Evolutionary conservation across 805 yeast genomes (phyloP).

Genomic region (Hanseniaspora jakobsenii): DNA sequence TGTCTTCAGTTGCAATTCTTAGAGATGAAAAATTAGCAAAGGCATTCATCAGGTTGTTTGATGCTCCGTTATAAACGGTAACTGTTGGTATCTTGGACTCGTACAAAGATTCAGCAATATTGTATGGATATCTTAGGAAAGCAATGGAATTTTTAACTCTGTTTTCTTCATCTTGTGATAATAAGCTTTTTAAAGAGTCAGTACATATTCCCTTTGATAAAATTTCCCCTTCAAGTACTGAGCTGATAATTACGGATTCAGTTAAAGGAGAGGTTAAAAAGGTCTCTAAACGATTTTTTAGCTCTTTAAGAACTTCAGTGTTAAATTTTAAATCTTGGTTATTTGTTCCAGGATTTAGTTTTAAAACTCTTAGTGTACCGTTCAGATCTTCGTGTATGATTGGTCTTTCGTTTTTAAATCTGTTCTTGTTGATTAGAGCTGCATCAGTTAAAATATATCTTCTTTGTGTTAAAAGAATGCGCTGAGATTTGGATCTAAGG

Average conservation of each 20-base stretch:
- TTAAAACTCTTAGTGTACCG: constrained; percentile 1
- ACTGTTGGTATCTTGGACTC: constrained; percentile 60
- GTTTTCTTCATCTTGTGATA: neutral
- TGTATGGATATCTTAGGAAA: neutral
- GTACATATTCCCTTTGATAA: constrained; percentile 4
- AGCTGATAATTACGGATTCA: constrained; percentile 5
- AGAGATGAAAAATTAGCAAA: constrained; percentile 81
- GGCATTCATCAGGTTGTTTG: constrained; percentile 98
- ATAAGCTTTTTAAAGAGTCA: neutral
- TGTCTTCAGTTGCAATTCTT: constrained; percentile 83
- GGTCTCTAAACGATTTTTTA: neutral
- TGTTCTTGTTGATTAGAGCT: constrained; percentile 5
- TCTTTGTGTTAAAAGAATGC: neutral
- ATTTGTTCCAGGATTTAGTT: constrained; percentile 1
- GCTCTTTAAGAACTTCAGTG: neutral
- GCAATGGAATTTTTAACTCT: constrained; percentile 1
- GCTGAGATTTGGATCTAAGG: too few species aligned
- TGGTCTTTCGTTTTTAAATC: neutral
- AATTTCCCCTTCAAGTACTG: constrained; percentile 7
- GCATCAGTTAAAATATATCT: constrained; percentile 7
- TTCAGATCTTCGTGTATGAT: constrained; percentile 1
- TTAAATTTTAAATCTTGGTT: neutral
- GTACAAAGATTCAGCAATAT: neutral
- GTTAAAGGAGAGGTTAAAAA: neutral
- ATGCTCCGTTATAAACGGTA: constrained; percentile 79